Conservation (phyloP, 1,139 yeast species). For the Geotrichum cucujoidarum region DNA sequence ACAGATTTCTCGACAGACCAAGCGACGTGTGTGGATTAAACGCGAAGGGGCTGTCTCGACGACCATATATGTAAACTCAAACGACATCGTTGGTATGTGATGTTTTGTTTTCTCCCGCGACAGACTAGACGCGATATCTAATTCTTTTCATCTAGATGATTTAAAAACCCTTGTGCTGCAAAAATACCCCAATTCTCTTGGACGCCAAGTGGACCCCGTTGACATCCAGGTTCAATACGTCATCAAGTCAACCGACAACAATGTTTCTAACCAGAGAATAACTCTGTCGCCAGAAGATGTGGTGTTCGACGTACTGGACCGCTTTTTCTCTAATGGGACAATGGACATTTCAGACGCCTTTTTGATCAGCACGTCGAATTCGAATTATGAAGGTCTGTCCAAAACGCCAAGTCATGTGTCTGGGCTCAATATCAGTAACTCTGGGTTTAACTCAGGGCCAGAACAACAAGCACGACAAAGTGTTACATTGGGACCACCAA, state of each 20-base stretch:
- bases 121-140: background rate
- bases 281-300: constrained; percentile 61
- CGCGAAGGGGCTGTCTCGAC: constrained; percentile 60
- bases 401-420: background rate
- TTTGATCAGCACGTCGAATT: constrained; percentile 36
- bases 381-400: background rate
- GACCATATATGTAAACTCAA: constrained; percentile 50
- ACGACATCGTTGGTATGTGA: constrained; percentile 40
- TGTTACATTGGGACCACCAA: too few relatives aligned
- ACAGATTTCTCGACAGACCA: constrained; percentile 1
- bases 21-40: constrained; percentile 59
- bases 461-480: too few relatives aligned
- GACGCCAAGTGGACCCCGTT: constrained; percentile 60
- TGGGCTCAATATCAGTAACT: background rate
- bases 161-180: constrained; percentile 54
- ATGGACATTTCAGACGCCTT: constrained; percentile 68
- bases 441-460: too few relatives aligned
- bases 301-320: constrained; percentile 57
- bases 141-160: constrained; percentile 51
- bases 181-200: constrained; percentile 68
- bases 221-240: constrained; percentile 40
- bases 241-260: constrained; percentile 7
- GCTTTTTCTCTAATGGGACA: constrained; percentile 54
- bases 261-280: background rate
- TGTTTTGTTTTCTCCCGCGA: background rate